Evolutionary conservation across 129 eudicot species (phyloP).

Genomic region (Artemisia annua): DNA sequence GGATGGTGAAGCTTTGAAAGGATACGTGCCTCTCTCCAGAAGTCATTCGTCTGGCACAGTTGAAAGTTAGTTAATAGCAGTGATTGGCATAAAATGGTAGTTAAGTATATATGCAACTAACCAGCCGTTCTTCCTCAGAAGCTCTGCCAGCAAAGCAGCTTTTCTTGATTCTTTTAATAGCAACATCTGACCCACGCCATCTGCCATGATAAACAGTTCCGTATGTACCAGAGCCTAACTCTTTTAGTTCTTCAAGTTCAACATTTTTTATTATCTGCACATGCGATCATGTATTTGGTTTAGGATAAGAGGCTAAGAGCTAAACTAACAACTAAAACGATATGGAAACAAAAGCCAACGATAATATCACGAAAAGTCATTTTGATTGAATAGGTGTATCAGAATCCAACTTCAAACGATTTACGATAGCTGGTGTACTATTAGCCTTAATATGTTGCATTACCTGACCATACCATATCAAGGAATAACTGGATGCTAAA

Average conservation of each 20-base stretch:
- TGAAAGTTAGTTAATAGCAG: slow-evolving; percentile 1
- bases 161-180: slow-evolving; percentile 82
- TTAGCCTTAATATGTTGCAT: slow-evolving; percentile 23
- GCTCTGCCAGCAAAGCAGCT: slow-evolving; percentile 87
- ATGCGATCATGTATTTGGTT: slow-evolving; percentile 13
- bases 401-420: slow-evolving; percentile 16
- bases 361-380: not conserved
- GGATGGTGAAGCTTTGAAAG: slow-evolving; percentile 95
- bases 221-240: slow-evolving; percentile 88
- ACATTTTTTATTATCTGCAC: slow-evolving; percentile 82
- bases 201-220: slow-evolving; percentile 94
- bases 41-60: slow-evolving; percentile 63
- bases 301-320: not conserved
- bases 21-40: slow-evolving; percentile 85
- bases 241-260: slow-evolving; percentile 87
- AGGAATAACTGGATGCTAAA: slow-evolving; percentile 9
- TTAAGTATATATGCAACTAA: slow-evolving; percentile 14
- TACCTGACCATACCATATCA: slow-evolving; percentile 17
- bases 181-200: slow-evolving; percentile 93
- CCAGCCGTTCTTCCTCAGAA: slow-evolving; percentile 87
- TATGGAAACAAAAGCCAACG: slow-evolving; percentile 4
- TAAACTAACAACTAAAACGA: slow-evolving; percentile 16
- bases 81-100: slow-evolving; percentile 8
- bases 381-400: slow-evolving; percentile 14
- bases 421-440: not conserved